Base-by-base conservation (phyloP, 164 flowering plant genomes). In the Tinospora cordifolia region DNA sequence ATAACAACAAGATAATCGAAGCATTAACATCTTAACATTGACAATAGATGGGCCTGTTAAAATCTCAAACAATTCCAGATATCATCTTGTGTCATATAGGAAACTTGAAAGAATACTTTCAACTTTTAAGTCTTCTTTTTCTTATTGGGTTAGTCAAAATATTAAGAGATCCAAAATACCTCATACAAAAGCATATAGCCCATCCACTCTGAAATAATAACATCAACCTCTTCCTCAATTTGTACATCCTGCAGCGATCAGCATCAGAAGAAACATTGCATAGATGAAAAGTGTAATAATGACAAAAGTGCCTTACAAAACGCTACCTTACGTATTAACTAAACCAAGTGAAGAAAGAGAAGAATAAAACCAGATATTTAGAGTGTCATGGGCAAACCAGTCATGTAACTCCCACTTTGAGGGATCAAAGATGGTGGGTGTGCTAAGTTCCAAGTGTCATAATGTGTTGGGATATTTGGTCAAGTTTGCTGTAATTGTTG, bases 201-300 rank as follows among this genome's bases (percentile, higher is more conserved):
- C 99, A 95, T 95, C 99, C 99, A 95, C 77, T 95, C 99, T 46
- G 98, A 95, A 76, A 95, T 83, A 73, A 95, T 92, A 67, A 95
- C 96, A 85, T 95, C 99, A 78, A 95, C 98, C 74, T 80, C 86
- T 77, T 91, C 99, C 72, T 87, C 84, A 76, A 95, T 95, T 75
- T 85, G 87, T 63, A 95, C 94, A 87, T 95, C 99, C 99, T 95
- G 89, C 82, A 83, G 30, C 51, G 11, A 74, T 8, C 63, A 77
- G 25, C 66, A 66, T 54, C 59, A 76, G 57, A 27, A 30, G 12
- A 58, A 63, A 17, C 30, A 36, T 1, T 3, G 62, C 51, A 24
- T 19, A 11, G 9, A 44, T 19, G 24, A 54, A 19, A 17, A 6
- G n/a, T 3, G 59, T 51, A n/a, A 51, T 51, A 17, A 51, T 17